A percentile compares a stretch with the other conserved stretches of the same genome.
These are phyloP conservation scores for Amborella trichopoda DNA, from an alignment of 164 flowering plant genomes.

Conservation along the genomic window DNA sequence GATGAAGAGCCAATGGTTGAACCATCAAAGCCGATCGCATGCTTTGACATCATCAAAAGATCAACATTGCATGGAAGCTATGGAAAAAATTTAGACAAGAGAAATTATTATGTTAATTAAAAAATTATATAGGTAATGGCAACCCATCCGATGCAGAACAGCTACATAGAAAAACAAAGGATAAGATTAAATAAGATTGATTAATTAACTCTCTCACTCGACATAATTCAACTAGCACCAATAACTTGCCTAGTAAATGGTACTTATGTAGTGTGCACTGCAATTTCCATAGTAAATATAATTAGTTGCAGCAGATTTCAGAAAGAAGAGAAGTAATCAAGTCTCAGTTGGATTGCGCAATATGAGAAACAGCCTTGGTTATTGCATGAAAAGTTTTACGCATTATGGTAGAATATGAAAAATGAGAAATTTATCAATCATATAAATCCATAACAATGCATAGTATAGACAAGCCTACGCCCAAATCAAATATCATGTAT, in stretches of 20 bases:
- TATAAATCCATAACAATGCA: not conserved
- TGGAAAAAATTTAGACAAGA: not conserved
- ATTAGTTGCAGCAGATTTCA: slow-evolving; percentile 87
- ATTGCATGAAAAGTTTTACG: not conserved
- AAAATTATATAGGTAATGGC: too few species aligned
- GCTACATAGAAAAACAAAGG: too few species aligned
- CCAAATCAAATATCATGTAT: not conserved
- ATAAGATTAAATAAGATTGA: too few species aligned
- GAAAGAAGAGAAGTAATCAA: slow-evolving; percentile 8
- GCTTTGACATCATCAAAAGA: slow-evolving; percentile 75
- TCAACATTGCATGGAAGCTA: slow-evolving; percentile 92
- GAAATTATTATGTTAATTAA: too few species aligned
- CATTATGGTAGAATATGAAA: not conserved
- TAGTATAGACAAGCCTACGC: not conserved
- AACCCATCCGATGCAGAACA: too few species aligned
- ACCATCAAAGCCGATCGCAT: slow-evolving; percentile 91
- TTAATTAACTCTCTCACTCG: too few species aligned
- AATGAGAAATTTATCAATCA: not conserved
- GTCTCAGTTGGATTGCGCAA: too few species aligned
- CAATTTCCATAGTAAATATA: slow-evolving; percentile 93
- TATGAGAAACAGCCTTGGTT: not conserved
- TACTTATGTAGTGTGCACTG: slow-evolving; percentile 97
- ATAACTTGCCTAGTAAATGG: slow-evolving; percentile 72
- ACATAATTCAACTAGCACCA: too few species aligned
- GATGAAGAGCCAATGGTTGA: slow-evolving; percentile 95